Base-by-base conservation (phyloP, 192 early-diverging fungal species). In the Entomortierella beljakovae region DNA sequence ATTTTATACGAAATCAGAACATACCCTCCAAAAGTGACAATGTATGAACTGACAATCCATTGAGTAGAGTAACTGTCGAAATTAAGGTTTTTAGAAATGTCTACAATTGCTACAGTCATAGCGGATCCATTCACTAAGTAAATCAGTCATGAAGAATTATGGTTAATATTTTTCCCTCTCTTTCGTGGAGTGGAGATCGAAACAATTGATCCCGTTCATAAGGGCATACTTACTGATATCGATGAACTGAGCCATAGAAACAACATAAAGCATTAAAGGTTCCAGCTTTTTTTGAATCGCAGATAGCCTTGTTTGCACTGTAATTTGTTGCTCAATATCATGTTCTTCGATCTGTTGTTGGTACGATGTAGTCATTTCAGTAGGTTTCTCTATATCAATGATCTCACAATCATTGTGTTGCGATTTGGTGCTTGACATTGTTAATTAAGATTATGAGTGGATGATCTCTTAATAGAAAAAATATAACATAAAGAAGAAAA, bases 11-110 rank as follows among this genome's bases (percentile, higher is more conserved):
- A 38, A 26, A 18, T 22, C 0, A 1, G 0, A 0, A 52, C 53
- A 23, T 77, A 77, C 74, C 74, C 74, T 68, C 74, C 74, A 53
- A 77, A 77, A 49, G 74, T 69, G 37, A 77, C 74, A 28, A 69
- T 57, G 22, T 77, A 77, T 1, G 74, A 61, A 46, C 66, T 69
- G 29, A 77, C 59, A 48, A 77, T 77, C 74, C 74, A 77, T 35
- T 77, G 74, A 0, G 61, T 57, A 7, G 37, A 43, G 33, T 43
- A 77, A 23, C 38, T 77, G 31, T 68, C 61, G 58, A 77, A 77
- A 20, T 38, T 33, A 23, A 77, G 74, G 15, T 25, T 49, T 9
- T 57, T 53, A 28, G 66, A 49, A 15, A 77, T 69, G 28, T 68
- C 74, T 1, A 77, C 74, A 5, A 77, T 35, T 6, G 74, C 74